These are phyloP conservation scores for Leccinum variicolor DNA, from an alignment of 768 basidiomycete species.

Conservation along the genomic window DNA sequence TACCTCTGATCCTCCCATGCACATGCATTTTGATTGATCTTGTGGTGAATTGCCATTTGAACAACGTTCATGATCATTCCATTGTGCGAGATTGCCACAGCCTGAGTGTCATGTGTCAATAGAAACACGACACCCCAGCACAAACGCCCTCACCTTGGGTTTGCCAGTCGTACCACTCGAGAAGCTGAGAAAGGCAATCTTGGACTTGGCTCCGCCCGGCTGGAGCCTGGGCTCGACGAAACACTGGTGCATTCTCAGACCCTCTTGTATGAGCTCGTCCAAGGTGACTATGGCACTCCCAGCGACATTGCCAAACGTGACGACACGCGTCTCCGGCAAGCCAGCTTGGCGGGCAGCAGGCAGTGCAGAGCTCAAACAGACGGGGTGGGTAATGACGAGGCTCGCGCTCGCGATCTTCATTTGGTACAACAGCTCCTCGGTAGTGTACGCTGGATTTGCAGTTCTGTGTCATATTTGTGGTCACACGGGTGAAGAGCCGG, in stretches of 20 bases:
- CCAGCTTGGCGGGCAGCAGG: slow-evolving; percentile 30
- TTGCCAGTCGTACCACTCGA: slow-evolving; percentile 75
- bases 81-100: slow-evolving; percentile 65
- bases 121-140: not conserved
- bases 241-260: slow-evolving; percentile 30
- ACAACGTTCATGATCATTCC: slow-evolving; percentile 59
- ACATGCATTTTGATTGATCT: slow-evolving; percentile 38
- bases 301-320: slow-evolving; percentile 23
- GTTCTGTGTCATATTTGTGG: slow-evolving; percentile 9
- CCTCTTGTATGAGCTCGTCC: slow-evolving; percentile 47
- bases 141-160: slow-evolving; percentile 23
- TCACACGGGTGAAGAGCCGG: not conserved
- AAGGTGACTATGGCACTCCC: slow-evolving; percentile 29
- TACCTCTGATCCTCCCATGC: slow-evolving; percentile 38
- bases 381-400: slow-evolving; percentile 31
- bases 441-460: slow-evolving; percentile 36
- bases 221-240: slow-evolving; percentile 48
- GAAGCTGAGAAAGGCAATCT: slow-evolving; percentile 65
- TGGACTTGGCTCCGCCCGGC: slow-evolving; percentile 57
- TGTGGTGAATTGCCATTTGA: slow-evolving; percentile 54
- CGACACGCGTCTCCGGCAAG: slow-evolving; percentile 27
- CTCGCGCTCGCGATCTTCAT: slow-evolving; percentile 24
- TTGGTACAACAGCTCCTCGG: slow-evolving; percentile 33
- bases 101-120: slow-evolving; percentile 34
- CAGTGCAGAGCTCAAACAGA: slow-evolving; percentile 24